Evolutionary conservation across 345 rosid genomes (phyloP), one percentile per base, ranked within the genome.

Genomic region (Lepidium africanum): DNA sequence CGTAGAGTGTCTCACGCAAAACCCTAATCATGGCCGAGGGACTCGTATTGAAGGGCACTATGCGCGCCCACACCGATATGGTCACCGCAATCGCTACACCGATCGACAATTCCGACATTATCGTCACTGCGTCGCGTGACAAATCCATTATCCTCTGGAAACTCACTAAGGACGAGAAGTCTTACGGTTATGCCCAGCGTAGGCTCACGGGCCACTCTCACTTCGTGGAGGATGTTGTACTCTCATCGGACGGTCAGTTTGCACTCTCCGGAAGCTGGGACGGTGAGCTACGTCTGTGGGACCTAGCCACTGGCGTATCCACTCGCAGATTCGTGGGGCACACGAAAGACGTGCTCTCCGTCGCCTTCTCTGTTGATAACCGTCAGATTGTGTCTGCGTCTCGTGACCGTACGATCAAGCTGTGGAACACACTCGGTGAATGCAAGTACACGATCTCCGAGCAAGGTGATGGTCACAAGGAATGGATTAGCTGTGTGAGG

Each of bases 211-310:
- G 99, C 7, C 99, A 95, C 77, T 91, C 97, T 8, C 96, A 89
- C 70, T 94, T 89, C 51, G 96, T 91, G 0, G 81, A 94, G 78
- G 99, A 94, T 35, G 99, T 91, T 1, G 99, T 91, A 9, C 92
- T 94, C 43, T 94, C 99, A 4, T 92, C 93, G 9, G 98, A 92
- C 48, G 87, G 97, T 10, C 97, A 90, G 82, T 92, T 90, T 65
- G 98, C 98, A 10, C 96, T 92, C 64, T 88, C 98, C 19, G 96
- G 98, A 21, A 81, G 93, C 35, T 92, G 98, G 98, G 98, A 92
- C 66, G 87, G 97, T 21, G 98, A 93, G 91, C 97, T 93, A 37
- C 97, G 98, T 45, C 96, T 93, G 12, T 93, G 98, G 98, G 98
- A 93, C 40, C 83, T 93, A 3, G 73, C 76, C 10, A 30, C 89